phyloP scores from a whole-genome alignment of 1,284 basidiomycete species.

The Fomes fomentarius region DNA sequence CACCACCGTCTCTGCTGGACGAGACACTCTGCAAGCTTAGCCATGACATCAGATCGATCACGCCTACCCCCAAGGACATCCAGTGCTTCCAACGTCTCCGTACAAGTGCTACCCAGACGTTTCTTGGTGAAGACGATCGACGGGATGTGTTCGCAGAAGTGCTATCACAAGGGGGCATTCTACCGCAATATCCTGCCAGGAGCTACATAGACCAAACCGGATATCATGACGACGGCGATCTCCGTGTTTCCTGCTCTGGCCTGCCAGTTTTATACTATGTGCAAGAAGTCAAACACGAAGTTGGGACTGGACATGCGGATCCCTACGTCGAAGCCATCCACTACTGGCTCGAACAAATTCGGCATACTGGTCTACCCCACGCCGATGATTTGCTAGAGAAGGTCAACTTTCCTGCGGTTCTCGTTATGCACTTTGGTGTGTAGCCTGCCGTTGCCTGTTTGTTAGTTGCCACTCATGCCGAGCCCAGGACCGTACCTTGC shows the following conservation, averaged over 20 bases:
- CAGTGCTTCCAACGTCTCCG: conserved; percentile 5
- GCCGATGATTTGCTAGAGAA: not conserved
- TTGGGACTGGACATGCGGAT: not conserved
- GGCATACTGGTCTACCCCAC: not conserved
- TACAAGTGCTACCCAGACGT: not conserved
- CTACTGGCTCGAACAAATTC: not conserved
- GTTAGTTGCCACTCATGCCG: too few species aligned
- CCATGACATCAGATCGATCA: conserved; percentile 8
- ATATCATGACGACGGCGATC: not conserved
- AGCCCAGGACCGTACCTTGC: not conserved
- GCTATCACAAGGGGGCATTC: too few species aligned
- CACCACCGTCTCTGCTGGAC: conserved; percentile 6
- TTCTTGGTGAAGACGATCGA: not conserved
- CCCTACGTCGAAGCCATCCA: conserved; percentile 5
- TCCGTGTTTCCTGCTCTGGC: not conserved
- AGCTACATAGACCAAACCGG: not conserved
- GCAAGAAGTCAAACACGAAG: not conserved
- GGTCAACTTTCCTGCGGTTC: conserved; percentile 6
- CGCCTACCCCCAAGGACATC: conserved; percentile 1
- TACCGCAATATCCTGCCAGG: not conserved
- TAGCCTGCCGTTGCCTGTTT: too few species aligned
- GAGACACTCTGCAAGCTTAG: conserved; percentile 6
- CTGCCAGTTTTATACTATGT: not conserved
- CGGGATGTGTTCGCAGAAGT: not conserved
- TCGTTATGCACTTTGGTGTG: conserved; percentile 11